Percentiles rank a stretch among this genome's conserved stretches.
Conservation (phyloP, 768 basidiomycete species). For the Auricularia sp. region DNA sequence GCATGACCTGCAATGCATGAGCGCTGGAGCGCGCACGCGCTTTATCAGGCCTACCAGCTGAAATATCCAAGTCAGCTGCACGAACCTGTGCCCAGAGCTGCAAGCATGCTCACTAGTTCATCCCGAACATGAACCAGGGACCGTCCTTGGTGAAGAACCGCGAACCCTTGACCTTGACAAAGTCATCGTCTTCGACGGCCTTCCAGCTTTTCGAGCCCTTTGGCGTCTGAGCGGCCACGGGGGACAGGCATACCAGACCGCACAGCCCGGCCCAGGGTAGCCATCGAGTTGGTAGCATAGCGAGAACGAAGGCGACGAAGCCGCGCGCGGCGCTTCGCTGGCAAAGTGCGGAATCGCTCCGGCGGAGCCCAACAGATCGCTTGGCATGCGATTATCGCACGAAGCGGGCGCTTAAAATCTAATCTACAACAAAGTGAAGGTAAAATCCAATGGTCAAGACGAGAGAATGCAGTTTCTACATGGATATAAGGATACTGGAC, state of each 20-base stretch:
- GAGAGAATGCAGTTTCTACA: too few relatives aligned
- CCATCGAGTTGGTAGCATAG: neutral
- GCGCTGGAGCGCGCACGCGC: too few relatives aligned
- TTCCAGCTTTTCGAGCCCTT: neutral
- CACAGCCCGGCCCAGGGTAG: neutral
- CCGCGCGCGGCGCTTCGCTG: neutral
- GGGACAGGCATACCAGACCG: neutral
- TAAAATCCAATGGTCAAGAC: too few relatives aligned
- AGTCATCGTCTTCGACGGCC: neutral
- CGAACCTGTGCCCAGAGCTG: neutral
- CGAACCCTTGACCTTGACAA: conserved; percentile 1
- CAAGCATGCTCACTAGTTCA: neutral
- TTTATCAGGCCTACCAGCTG: too few relatives aligned
- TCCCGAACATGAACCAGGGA: conserved; percentile 1
- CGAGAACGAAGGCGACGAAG: neutral
- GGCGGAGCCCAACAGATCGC: too few relatives aligned
- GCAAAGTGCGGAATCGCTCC: neutral
- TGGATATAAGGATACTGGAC: too few relatives aligned
- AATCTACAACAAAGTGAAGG: too few relatives aligned
- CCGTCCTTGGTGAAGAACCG: neutral
- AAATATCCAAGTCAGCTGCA: neutral
- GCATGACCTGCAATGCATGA: neutral
- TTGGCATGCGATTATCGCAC: too few relatives aligned
- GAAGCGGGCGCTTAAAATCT: too few relatives aligned
- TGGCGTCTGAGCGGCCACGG: neutral